Evolutionary conservation across 306 rosid genomes (phyloP).

Genomic region (Lathyrus tuberosus): DNA sequence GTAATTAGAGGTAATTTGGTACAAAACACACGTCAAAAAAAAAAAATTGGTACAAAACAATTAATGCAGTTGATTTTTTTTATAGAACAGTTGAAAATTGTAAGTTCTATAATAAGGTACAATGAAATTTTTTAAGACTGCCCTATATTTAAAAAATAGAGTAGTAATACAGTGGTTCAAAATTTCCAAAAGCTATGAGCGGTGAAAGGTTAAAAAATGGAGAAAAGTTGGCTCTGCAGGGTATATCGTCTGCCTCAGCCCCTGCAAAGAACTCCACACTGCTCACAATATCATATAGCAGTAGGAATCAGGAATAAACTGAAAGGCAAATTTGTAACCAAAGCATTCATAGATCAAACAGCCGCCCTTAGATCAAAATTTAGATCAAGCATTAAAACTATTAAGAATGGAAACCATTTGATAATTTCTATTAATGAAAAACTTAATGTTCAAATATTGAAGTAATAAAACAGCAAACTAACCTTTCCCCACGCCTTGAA

Average conservation of each 20-base stretch:
- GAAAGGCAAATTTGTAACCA: constrained; percentile 20
- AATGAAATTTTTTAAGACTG: neutral
- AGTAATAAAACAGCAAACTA: constrained; percentile 17
- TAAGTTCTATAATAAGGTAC: neutral
- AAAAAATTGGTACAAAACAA: neutral
- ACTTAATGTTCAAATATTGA: constrained; percentile 22
- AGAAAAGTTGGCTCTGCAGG: neutral
- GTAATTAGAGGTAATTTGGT: neutral
- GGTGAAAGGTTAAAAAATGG: neutral
- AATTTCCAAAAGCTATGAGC: neutral
- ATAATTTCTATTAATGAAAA: neutral
- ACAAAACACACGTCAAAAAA: no score
- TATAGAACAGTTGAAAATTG: neutral
- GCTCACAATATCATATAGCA: constrained; percentile 13
- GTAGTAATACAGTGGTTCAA: neutral
- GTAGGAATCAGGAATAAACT: constrained; percentile 24
- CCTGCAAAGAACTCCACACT: constrained; percentile 24
- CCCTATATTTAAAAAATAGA: neutral
- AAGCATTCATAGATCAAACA: constrained; percentile 30
- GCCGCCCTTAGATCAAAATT: constrained; percentile 31
- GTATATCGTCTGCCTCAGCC: neutral
- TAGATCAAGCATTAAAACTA: constrained; percentile 26
- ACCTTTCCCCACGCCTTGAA: constrained; percentile 93
- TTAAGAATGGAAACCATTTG: constrained; percentile 24
- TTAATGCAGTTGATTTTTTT: neutral